phyloP scores from a whole-genome alignment of 768 basidiomycete genomes.

The Amanita rimosa region DNA sequence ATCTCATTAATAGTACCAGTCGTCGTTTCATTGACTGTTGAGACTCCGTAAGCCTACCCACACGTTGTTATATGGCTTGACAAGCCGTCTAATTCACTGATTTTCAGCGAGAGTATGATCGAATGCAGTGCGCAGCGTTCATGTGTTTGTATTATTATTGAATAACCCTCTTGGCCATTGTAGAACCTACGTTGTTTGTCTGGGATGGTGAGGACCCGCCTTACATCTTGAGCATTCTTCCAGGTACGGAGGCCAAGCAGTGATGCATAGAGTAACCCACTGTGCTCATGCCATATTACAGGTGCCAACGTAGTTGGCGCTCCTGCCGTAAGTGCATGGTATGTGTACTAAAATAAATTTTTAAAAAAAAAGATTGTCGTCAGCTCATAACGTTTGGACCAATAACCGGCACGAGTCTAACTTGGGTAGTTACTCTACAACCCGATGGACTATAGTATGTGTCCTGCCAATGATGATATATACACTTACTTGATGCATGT shows the following conservation, averaged over 20 bases:
- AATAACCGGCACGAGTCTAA: constrained; percentile 28
- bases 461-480: not conserved
- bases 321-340: constrained; percentile 28
- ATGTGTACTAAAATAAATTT: constrained; percentile 7
- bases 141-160: not conserved
- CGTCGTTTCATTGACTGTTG: constrained; percentile 38
- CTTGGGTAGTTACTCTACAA: constrained; percentile 45
- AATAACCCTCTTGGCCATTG: not conserved
- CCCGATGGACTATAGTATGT: constrained; percentile 37
- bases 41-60: constrained; percentile 48
- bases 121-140: constrained; percentile 36
- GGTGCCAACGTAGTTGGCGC: constrained; percentile 42
- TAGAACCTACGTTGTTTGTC: constrained; percentile 50
- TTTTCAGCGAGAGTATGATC: constrained; percentile 18
- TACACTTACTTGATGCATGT: not conserved
- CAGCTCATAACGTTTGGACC: constrained; percentile 45
- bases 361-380: constrained; percentile 6
- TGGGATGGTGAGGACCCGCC: constrained; percentile 45
- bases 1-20: constrained; percentile 25
- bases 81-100: not conserved
- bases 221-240: constrained; percentile 49
- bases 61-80: not conserved
- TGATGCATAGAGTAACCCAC: not conserved
- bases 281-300: constrained; percentile 14
- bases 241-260: constrained; percentile 31